Percentiles rank a stretch among this genome's conserved stretches.
phyloP scores from a whole-genome alignment of 192 early-diverging fungal species.

The Chytriomyces hyalinus region DNA sequence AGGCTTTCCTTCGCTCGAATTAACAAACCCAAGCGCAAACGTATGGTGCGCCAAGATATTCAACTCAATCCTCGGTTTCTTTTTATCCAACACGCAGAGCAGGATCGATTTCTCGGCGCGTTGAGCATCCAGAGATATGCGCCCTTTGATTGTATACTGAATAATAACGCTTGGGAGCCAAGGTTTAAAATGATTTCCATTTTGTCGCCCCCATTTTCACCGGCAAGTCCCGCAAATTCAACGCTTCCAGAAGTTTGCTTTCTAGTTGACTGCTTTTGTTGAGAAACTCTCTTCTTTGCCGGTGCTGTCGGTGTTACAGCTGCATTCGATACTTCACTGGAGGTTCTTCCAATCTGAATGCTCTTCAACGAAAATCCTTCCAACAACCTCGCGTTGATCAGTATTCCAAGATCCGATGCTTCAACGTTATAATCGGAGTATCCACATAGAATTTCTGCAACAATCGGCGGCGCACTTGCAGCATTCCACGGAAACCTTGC shows the following conservation, averaged over 20 bases:
- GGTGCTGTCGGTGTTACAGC: neutral
- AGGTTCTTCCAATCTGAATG: conserved; percentile 29
- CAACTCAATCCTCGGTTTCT: conserved; percentile 51
- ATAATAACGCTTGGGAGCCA: conserved; percentile 58
- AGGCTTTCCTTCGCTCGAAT: conserved; percentile 45
- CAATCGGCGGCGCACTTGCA: conserved; percentile 43
- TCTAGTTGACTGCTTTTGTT: too few species aligned
- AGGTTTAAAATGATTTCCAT: conserved; percentile 53
- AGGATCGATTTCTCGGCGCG: neutral
- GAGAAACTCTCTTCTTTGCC: neutral
- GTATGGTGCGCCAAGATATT: conserved; percentile 56
- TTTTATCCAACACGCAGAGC: conserved; percentile 17
- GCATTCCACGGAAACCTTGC: conserved; percentile 55
- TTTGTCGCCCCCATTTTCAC: conserved; percentile 22
- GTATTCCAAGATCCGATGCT: conserved; percentile 1
- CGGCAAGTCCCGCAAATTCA: neutral
- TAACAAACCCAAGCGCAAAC: conserved; percentile 57
- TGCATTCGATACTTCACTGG: neutral
- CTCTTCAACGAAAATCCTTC: conserved; percentile 54
- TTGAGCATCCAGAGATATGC: conserved; percentile 21
- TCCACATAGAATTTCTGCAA: conserved; percentile 56
- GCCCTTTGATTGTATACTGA: conserved; percentile 56
- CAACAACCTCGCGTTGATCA: conserved; percentile 46
- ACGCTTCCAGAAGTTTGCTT: neutral
- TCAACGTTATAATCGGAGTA: conserved; percentile 51